Percentiles rank a stretch among this genome's conserved stretches.
These are phyloP conservation scores for Aspergillus clavatus DNA, from an alignment of 2,329 filamentous ascomycete species.

Conservation along the genomic window DNA sequence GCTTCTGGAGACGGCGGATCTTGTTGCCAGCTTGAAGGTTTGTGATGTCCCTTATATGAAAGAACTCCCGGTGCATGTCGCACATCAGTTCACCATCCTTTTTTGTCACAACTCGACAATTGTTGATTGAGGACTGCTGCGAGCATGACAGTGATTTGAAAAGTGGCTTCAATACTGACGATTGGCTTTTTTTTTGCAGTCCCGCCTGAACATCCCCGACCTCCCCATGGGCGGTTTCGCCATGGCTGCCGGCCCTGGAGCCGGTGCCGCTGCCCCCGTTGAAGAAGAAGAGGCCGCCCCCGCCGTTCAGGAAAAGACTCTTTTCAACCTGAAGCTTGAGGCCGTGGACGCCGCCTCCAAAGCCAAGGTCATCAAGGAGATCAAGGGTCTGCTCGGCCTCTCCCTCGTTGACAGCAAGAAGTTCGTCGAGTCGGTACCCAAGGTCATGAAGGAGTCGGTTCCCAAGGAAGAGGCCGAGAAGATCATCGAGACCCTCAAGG, in stretches of 20 bases:
- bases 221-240: slow-evolving; percentile 91
- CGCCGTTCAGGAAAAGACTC: slow-evolving; percentile 84
- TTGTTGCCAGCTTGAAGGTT: slow-evolving; percentile 95
- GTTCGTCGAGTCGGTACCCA: slow-evolving; percentile 96
- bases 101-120: slow-evolving; percentile 1
- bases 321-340: slow-evolving; percentile 93
- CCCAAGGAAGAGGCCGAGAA: slow-evolving; percentile 99
- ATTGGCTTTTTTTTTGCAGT: slow-evolving; percentile 51
- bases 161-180: slow-evolving; percentile 3
- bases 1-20: slow-evolving; percentile 90
- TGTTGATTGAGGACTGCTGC: background rate
- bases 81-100: background rate
- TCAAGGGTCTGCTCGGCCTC: slow-evolving; percentile 92
- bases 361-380: slow-evolving; percentile 99
- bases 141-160: too few relatives aligned
- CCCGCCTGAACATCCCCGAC: slow-evolving; percentile 94
- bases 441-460: slow-evolving; percentile 98
- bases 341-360: slow-evolving; percentile 84
- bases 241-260: slow-evolving; percentile 58
- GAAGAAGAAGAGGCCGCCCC: slow-evolving; percentile 86
- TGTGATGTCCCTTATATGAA: slow-evolving; percentile 6
- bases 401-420: slow-evolving; percentile 99
- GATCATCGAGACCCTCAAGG: slow-evolving; percentile 93
- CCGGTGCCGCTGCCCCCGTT: slow-evolving; percentile 55
- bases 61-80: slow-evolving; percentile 2